These are phyloP conservation scores for Colletotrichum noveboracense DNA, from an alignment of 2,329 filamentous ascomycete genomes.

Conservation along the genomic window DNA sequence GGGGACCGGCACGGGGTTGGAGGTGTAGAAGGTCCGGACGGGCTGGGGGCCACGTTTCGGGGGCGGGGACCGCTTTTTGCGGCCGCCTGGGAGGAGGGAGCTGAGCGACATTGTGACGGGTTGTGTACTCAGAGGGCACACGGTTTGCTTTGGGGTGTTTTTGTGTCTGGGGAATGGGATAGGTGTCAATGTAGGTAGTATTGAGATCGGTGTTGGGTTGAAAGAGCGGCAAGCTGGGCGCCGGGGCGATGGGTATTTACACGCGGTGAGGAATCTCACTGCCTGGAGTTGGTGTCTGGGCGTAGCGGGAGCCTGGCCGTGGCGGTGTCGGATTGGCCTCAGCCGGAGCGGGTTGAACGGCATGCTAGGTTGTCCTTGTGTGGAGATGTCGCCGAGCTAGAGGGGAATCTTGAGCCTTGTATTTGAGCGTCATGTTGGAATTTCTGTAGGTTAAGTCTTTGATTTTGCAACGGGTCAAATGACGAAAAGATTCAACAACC, in stretches of 20 bases:
- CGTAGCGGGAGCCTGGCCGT: neutral
- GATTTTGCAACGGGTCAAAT: neutral
- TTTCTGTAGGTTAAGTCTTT: neutral
- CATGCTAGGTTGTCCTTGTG: neutral
- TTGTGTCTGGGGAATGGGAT: neutral
- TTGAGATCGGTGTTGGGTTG: neutral
- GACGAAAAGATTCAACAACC: neutral
- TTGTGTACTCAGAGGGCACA: neutral
- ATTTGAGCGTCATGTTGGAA: neutral
- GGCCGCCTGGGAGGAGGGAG: neutral
- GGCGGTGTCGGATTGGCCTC: neutral
- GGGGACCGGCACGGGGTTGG: conserved; percentile 39
- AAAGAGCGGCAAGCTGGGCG: neutral
- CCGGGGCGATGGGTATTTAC: neutral
- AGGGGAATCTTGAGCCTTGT: neutral
- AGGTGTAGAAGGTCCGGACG: conserved; percentile 31
- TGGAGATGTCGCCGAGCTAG: neutral
- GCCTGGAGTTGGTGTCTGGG: neutral
- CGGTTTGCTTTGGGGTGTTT: neutral
- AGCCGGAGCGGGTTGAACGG: neutral
- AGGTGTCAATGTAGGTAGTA: neutral
- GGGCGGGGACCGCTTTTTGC: neutral
- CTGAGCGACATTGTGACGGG: neutral
- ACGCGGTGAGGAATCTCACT: neutral
- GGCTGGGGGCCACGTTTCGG: neutral